Conservation (phyloP, 768 basidiomycete genomes). For the Grammothele lineata region DNA sequence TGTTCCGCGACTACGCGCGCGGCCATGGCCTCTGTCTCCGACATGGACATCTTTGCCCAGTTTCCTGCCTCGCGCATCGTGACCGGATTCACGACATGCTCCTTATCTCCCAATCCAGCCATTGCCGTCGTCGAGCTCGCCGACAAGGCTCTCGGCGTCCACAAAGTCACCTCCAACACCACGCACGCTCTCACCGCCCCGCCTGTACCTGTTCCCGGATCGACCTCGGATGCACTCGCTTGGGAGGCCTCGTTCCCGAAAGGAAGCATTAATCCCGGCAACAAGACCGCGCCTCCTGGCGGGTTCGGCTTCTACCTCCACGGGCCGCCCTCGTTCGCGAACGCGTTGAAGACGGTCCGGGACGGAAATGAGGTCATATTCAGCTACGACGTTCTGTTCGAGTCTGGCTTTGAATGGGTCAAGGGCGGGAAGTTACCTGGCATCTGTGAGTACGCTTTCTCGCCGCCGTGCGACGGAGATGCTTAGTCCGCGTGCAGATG, state of each 20-base stretch:
- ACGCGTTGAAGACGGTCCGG: constrained; percentile 24
- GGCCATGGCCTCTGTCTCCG: too few species aligned
- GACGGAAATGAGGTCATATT: constrained; percentile 43
- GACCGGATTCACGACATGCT: not conserved
- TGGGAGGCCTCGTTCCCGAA: constrained; percentile 62
- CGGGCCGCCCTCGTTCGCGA: constrained; percentile 44
- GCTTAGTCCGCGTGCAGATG: constrained; percentile 32
- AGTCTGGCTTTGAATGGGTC: constrained; percentile 60
- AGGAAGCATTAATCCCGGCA: constrained; percentile 56
- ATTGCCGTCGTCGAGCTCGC: constrained; percentile 20
- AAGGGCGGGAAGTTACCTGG: constrained; percentile 79
- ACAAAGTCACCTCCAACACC: constrained; percentile 39
- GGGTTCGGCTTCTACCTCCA: constrained; percentile 70
- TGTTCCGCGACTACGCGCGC: too few species aligned
- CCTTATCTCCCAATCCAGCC: not conserved
- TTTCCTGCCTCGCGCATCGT: not conserved
- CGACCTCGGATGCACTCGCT: constrained; percentile 24
- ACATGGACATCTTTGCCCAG: too few species aligned
- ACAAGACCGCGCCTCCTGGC: constrained; percentile 41
- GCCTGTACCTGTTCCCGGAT: constrained; percentile 19
- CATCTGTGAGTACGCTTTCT: constrained; percentile 44
- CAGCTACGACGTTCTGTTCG: constrained; percentile 64
- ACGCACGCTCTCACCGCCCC: constrained; percentile 28
- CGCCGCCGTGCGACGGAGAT: not conserved
- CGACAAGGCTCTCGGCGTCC: constrained; percentile 46